Percentiles rank a stretch among this genome's conserved stretches.
phyloP scores from a whole-genome alignment of 176 grass and related monocot species.

The Oryza rufipogon region DNA sequence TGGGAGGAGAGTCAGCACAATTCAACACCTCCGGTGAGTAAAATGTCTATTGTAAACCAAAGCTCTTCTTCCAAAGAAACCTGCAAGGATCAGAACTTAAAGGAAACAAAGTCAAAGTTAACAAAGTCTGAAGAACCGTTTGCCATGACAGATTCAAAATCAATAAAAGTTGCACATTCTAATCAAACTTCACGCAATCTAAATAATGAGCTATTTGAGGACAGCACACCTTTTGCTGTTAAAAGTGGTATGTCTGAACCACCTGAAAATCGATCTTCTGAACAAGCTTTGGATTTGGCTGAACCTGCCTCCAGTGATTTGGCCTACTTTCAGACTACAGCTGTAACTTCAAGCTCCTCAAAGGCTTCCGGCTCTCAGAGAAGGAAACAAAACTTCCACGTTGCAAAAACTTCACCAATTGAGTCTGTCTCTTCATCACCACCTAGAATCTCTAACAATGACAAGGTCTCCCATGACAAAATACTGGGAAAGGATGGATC shows the following conservation, averaged over 20 bases:
- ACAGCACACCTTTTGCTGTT: slow-evolving; percentile 41
- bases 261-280: slow-evolving; percentile 40
- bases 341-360: slow-evolving; percentile 80
- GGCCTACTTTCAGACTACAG: slow-evolving; percentile 46
- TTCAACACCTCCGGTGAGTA: slow-evolving; percentile 44
- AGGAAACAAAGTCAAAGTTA: slow-evolving; percentile 53
- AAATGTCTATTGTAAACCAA: slow-evolving; percentile 33
- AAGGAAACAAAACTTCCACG: slow-evolving; percentile 56
- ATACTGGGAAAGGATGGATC: slow-evolving; percentile 58
- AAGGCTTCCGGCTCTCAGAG: slow-evolving; percentile 64
- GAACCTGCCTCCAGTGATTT: slow-evolving; percentile 53
- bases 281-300: slow-evolving; percentile 45
- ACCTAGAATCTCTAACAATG: slow-evolving; percentile 55
- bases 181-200: slow-evolving; percentile 45
- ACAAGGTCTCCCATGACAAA: slow-evolving; percentile 62
- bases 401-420: slow-evolving; percentile 64
- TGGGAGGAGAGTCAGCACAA: slow-evolving; percentile 66
- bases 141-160: slow-evolving; percentile 40
- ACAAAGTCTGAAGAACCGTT: slow-evolving; percentile 47
- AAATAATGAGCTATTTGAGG: slow-evolving; percentile 46
- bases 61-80: slow-evolving; percentile 46
- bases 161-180: slow-evolving; percentile 33
- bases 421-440: slow-evolving; percentile 80
- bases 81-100: slow-evolving; percentile 43
- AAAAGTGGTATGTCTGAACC: slow-evolving; percentile 45